Percentiles rank a stretch among this genome's conserved stretches.
Conservation (phyloP, 495 filamentous ascomycete species). For the Aspergillus carlsbadensis region DNA sequence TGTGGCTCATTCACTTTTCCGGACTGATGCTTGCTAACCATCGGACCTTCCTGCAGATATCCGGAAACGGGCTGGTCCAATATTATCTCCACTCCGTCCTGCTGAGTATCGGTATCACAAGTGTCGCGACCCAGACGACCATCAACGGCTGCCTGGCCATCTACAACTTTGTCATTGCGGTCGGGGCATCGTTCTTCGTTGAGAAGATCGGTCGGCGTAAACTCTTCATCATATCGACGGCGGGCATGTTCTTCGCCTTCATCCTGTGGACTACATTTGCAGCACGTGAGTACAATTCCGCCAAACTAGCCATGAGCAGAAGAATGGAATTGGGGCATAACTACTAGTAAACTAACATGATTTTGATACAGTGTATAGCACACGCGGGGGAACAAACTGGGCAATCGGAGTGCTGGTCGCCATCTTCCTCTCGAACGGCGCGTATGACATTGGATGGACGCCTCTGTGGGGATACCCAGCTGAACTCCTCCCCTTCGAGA, state of each 20-base stretch:
- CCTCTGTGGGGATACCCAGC: conserved; percentile 7
- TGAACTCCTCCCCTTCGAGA: conserved; percentile 1
- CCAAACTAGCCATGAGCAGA: neutral
- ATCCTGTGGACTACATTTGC: conserved; percentile 8
- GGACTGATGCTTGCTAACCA: too few relatives aligned
- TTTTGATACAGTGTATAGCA: neutral
- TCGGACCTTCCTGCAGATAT: too few relatives aligned
- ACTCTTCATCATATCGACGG: neutral
- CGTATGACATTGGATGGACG: conserved; percentile 7
- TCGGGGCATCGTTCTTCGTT: neutral
- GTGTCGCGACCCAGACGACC: neutral
- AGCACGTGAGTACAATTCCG: neutral
- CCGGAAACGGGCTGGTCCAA: neutral
- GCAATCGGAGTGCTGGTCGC: conserved; percentile 3
- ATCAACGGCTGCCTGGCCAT: conserved; percentile 4
- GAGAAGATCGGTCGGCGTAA: neutral
- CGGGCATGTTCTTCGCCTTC: neutral
- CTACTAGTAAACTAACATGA: too few relatives aligned
- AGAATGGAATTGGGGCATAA: neutral
- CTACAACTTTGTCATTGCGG: neutral
- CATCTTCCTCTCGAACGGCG: conserved; percentile 10
- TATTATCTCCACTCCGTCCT: conserved; percentile 1
- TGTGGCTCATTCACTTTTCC: too few relatives aligned
- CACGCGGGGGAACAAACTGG: neutral
- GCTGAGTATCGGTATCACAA: neutral